Base-by-base conservation (phyloP, 1,284 basidiomycete species). In the Marasmius sp. region DNA sequence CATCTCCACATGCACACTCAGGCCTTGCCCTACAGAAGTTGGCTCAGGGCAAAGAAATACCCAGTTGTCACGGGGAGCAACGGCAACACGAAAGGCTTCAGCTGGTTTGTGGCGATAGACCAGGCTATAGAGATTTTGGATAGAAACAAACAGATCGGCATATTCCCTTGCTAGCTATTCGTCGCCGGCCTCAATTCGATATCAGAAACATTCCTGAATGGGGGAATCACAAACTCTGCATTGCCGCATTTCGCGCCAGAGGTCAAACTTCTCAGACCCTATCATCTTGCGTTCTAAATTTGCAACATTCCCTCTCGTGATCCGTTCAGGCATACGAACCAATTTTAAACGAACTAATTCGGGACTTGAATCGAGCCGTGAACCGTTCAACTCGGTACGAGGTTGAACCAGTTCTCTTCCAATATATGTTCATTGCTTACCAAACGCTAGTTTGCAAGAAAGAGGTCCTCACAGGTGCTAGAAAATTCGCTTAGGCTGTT, bases 1-100 rank as follows among this genome's bases (percentile, higher is more conserved):
- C 92, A 95, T 72, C 76, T 95, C 14, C 93, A 95, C 71, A 74
- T 95, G 45, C 93, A 95, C 72, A 86, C 90, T 20, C 86, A 92
- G 50, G 85, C 79, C 6, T 75, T 92, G 39, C 91, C 91, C 0
- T 91, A 90, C 73, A 81, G 74, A 8, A 81, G 82, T 0, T 56
- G 70, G 1, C 64, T 77, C 5, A 73, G 73, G 8, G 69, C 72
- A n/a, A 64, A 83, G 41, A 87, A 90, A 69, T 95, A 92, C 69
- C 86, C 82, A 0, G 72, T 89, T 16, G 68, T 71, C 1, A 50
- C 60, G 38, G 83, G 85, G 3, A 68, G 70, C 12, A 71, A 72
- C 16, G 64, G 70, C 10, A 75, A 81, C 57, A 70, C 76, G 57
- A 95, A 95, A 71, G 90, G 90, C 0, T 81, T 87, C 67, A 84